Conservation (phyloP, 2,329 filamentous ascomycete species). For the Canariomyces notabilis region DNA sequence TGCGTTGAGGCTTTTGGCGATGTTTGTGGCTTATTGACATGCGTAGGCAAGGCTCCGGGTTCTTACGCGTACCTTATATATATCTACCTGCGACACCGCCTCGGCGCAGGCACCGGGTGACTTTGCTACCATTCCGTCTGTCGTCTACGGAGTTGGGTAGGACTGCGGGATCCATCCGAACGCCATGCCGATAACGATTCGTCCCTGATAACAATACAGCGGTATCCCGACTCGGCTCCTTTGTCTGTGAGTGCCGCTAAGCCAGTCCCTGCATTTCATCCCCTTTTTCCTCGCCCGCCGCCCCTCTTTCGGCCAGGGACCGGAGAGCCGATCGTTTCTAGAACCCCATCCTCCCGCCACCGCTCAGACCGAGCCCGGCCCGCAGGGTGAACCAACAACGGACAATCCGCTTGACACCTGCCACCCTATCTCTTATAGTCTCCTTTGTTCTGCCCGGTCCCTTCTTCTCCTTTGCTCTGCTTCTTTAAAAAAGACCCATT, state of each 20-base stretch:
- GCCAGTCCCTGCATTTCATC: not conserved
- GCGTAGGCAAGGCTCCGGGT: too few relatives aligned
- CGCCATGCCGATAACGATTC: not conserved
- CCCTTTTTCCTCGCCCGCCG: not conserved
- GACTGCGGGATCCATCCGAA: not conserved
- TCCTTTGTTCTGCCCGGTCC: not conserved
- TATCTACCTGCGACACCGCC: too few relatives aligned
- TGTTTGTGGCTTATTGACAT: not conserved
- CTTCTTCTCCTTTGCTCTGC: not conserved
- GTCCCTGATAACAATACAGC: not conserved
- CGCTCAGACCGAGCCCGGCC: constrained; percentile 12
- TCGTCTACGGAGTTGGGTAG: not conserved
- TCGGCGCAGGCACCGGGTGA: not conserved
- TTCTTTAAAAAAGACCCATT: not conserved
- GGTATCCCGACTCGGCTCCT: not conserved
- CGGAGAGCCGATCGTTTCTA: constrained; percentile 11
- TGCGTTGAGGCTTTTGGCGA: not conserved
- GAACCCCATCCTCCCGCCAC: constrained; percentile 14
- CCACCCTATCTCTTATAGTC: constrained; percentile 1
- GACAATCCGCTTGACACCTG: not conserved
- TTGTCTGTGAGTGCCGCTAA: not conserved
- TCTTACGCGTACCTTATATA: not conserved
- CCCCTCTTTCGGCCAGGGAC: constrained; percentile 4
- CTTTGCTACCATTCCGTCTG: not conserved
- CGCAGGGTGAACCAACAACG: not conserved